Evolutionary conservation across 129 eudicot genomes (phyloP).

Genomic region (Arctium lappa): DNA sequence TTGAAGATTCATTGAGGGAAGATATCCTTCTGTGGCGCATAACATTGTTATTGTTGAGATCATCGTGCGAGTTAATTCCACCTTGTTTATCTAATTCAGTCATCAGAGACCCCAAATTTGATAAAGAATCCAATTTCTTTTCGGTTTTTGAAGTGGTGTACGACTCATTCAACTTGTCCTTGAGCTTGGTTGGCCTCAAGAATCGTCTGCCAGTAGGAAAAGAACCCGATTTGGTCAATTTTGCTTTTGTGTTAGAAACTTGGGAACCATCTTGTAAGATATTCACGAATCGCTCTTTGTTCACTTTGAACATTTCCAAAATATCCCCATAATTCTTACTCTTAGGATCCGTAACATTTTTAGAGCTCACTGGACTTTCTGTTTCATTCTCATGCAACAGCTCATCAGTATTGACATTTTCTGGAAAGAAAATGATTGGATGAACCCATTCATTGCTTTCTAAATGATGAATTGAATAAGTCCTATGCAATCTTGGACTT

Average conservation of each 20-base stretch:
- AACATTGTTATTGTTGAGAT: neutral
- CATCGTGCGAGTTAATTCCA: conserved; percentile 8
- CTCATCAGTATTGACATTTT: conserved; percentile 1
- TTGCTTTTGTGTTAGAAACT: conserved; percentile 26
- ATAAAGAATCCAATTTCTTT: conserved; percentile 14
- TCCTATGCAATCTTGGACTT: conserved; percentile 36
- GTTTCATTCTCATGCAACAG: neutral
- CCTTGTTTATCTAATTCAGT: neutral
- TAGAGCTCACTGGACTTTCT: neutral
- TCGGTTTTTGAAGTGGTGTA: conserved; percentile 38
- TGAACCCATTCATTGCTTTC: conserved; percentile 48
- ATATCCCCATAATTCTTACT: conserved; percentile 33
- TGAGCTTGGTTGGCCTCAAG: conserved; percentile 54
- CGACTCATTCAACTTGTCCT: conserved; percentile 59
- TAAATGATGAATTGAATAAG: conserved; percentile 62
- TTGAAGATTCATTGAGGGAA: conserved; percentile 52
- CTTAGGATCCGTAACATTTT: conserved; percentile 17
- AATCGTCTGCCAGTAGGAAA: conserved; percentile 48
- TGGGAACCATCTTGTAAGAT: conserved; percentile 28
- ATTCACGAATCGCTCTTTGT: conserved; percentile 42
- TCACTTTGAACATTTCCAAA: conserved; percentile 52
- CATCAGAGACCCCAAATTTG: neutral
- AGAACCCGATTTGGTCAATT: conserved; percentile 63
- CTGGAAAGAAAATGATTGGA: conserved; percentile 42
- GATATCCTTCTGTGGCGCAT: conserved; percentile 39